Conservation (phyloP, 108 stramenopile genomes). For the Seminavis robusta region DNA sequence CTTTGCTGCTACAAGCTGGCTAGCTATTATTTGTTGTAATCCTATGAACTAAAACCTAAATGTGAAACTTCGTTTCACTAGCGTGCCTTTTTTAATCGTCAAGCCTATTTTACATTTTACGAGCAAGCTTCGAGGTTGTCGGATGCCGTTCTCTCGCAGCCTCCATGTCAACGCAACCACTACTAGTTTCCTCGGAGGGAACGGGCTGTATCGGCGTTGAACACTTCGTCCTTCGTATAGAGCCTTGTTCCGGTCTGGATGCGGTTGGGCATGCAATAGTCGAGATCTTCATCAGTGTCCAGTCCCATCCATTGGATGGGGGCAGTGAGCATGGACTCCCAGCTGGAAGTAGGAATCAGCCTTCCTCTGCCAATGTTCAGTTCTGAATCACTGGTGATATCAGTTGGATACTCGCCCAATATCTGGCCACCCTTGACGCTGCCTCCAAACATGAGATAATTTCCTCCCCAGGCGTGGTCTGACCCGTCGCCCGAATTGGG, state of each 20-base stretch:
- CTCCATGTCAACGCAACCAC: too few relatives aligned
- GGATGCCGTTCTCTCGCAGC: too few relatives aligned
- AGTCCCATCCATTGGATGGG: constrained; percentile 18
- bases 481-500: constrained; percentile 47
- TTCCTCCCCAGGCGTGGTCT: constrained; percentile 68
- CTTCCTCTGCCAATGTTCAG: constrained; percentile 49
- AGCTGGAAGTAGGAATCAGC: constrained; percentile 57
- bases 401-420: constrained; percentile 47
- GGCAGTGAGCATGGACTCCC: constrained; percentile 56
- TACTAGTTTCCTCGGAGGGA: too few relatives aligned
- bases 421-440: constrained; percentile 43
- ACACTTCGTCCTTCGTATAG: background rate
- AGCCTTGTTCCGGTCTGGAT: too few relatives aligned
- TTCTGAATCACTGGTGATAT: constrained; percentile 33
- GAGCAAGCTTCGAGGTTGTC: too few relatives aligned
- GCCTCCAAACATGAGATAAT: constrained; percentile 48
- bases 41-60: too few relatives aligned
- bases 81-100: too few relatives aligned
- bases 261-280: constrained; percentile 19
- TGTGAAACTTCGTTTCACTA: too few relatives aligned
- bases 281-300: constrained; percentile 7
- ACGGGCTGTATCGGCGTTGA: too few relatives aligned
- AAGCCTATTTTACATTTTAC: too few relatives aligned
- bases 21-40: too few relatives aligned
- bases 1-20: too few relatives aligned